A percentile compares a stretch with the other conserved stretches of the same genome.
Conservation (phyloP, 306 rosid genomes). For the Argentina anserina region DNA sequence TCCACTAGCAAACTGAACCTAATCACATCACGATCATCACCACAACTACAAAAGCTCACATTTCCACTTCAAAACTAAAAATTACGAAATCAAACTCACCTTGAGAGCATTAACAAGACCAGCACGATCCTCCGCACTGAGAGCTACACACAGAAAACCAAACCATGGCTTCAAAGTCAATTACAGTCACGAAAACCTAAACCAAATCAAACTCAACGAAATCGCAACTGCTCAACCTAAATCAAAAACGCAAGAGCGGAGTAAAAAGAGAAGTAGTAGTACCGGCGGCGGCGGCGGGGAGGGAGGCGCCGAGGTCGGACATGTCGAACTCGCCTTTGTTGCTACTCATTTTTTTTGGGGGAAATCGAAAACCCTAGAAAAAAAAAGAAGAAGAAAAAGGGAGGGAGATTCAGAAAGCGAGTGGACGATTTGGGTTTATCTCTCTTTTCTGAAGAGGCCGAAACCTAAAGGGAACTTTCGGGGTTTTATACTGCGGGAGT, state of each 20-base stretch:
- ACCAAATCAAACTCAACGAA: background rate
- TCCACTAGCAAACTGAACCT: background rate
- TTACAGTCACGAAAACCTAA: background rate
- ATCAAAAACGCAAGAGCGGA: background rate
- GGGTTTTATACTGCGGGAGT: background rate
- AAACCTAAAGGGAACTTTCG: background rate
- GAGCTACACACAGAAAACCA: slow-evolving; percentile 32
- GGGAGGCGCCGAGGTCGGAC: slow-evolving; percentile 39
- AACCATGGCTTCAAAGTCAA: background rate
- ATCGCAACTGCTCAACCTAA: too few relatives aligned
- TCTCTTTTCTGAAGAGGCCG: background rate
- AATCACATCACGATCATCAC: background rate
- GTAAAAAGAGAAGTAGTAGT: too few relatives aligned
- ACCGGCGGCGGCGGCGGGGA: slow-evolving; percentile 7
- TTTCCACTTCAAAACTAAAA: background rate
- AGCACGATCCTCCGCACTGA: slow-evolving; percentile 63
- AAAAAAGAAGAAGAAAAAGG: slow-evolving; percentile 13
- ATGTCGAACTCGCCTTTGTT: slow-evolving; percentile 49
- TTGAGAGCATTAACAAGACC: slow-evolving; percentile 77
- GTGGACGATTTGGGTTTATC: background rate
- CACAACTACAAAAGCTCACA: background rate
- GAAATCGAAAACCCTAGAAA: background rate
- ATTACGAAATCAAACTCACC: slow-evolving; percentile 26
- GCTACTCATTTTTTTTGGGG: slow-evolving; percentile 47
- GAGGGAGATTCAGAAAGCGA: background rate